These are phyloP conservation scores for Pseudogymnoascus sp. DNA, from an alignment of 2,329 filamentous ascomycete species.

Conservation along the genomic window DNA sequence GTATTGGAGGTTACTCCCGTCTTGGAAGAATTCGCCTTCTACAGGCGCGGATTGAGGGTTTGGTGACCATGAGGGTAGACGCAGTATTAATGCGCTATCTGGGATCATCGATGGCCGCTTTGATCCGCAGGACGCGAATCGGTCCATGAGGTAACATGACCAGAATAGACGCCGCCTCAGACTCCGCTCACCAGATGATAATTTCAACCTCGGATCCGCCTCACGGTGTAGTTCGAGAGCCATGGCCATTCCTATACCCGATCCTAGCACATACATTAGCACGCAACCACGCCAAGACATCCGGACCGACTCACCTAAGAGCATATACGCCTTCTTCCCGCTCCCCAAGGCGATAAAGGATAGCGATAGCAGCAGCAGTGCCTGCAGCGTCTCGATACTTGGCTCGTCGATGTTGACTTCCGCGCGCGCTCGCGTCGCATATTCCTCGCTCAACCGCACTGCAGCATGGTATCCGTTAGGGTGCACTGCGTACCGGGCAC, in stretches of 20 bases:
- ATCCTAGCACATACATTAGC: constrained; percentile 40
- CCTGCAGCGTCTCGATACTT: constrained; percentile 67
- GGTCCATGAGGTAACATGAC: constrained; percentile 79
- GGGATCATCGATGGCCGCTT: constrained; percentile 72
- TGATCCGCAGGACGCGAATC: constrained; percentile 74
- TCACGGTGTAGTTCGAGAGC: constrained; percentile 62
- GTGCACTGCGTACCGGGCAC: no score
- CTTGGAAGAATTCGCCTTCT: constrained; percentile 38
- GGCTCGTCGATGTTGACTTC: constrained; percentile 74
- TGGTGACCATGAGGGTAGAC: constrained; percentile 66
- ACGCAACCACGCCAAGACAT: background rate
- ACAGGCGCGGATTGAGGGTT: constrained; percentile 35
- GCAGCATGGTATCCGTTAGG: no score
- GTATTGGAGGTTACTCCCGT: constrained; percentile 67
- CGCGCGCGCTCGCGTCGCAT: constrained; percentile 39
- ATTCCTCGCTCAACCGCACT: no score
- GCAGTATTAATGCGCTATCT: constrained; percentile 66
- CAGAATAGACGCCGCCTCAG: constrained; percentile 74
- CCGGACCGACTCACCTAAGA: constrained; percentile 51
- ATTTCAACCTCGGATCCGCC: constrained; percentile 51
- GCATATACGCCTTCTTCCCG: constrained; percentile 81
- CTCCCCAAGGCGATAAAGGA: constrained; percentile 69
- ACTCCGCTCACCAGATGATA: constrained; percentile 63
- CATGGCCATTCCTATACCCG: constrained; percentile 72
- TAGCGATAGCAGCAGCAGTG: constrained; percentile 64